A percentile compares a stretch with the other conserved stretches of the same genome.
Evolutionary conservation across 2,329 filamentous ascomycete genomes (phyloP).

Genomic region (Trematosphaeria pertusa): DNA sequence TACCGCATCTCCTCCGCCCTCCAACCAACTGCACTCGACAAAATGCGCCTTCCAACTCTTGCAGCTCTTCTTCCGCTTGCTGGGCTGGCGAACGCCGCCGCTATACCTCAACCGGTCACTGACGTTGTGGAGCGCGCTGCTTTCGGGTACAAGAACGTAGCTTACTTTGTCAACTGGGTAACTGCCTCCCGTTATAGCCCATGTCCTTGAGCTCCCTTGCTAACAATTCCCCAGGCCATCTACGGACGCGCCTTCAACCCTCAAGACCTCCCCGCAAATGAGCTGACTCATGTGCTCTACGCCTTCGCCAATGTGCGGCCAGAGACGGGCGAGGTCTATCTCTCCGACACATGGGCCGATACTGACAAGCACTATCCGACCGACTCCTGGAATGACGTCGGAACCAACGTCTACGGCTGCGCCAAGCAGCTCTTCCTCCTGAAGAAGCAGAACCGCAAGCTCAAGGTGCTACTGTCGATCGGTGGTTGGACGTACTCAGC

Average conservation of each 20-base stretch:
- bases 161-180: constrained; percentile 50
- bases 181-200: constrained; percentile 11
- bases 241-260: constrained; percentile 48
- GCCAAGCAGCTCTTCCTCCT: constrained; percentile 46
- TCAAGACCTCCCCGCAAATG: constrained; percentile 40
- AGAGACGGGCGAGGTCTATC: constrained; percentile 46
- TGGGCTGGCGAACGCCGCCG: constrained; percentile 25
- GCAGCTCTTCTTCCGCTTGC: constrained; percentile 28
- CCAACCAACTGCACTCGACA: constrained; percentile 9
- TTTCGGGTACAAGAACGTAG: constrained; percentile 45
- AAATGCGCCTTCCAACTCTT: constrained; percentile 31
- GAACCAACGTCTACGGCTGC: constrained; percentile 48
- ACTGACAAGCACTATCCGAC: constrained; percentile 46
- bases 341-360: constrained; percentile 48
- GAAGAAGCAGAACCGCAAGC: constrained; percentile 46
- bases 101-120: constrained; percentile 26
- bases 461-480: constrained; percentile 47
- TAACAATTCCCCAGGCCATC: constrained; percentile 37
- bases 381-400: constrained; percentile 50
- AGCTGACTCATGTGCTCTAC: constrained; percentile 48
- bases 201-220: constrained; percentile 2
- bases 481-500: constrained; percentile 49
- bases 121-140: constrained; percentile 24
- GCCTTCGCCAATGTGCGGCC: constrained; percentile 48
- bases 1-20: constrained; percentile 7